Conservation (phyloP, 2,329 filamentous ascomycete species). For the Pyrenochaeta sp. region DNA sequence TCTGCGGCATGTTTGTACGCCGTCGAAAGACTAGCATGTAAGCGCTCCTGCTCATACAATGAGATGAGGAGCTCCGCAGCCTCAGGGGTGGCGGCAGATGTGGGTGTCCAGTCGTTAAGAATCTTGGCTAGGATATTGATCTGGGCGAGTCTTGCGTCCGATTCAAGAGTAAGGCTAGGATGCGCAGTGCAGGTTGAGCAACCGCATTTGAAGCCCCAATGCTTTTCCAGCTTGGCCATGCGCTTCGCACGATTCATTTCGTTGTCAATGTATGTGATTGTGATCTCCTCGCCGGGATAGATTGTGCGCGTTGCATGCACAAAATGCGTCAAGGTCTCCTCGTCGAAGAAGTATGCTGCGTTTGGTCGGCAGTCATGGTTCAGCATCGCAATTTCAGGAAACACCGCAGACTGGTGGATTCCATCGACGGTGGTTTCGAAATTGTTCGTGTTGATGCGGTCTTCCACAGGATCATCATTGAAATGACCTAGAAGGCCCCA, state of each 20-base stretch:
- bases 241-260: constrained; percentile 41
- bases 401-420: constrained; percentile 31
- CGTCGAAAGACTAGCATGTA: constrained; percentile 47
- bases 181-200: constrained; percentile 50
- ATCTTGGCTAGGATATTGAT: constrained; percentile 40
- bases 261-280: constrained; percentile 54
- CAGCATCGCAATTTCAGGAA: constrained; percentile 48
- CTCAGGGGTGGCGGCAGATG: constrained; percentile 36
- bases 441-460: constrained; percentile 48
- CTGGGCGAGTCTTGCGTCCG: constrained; percentile 45
- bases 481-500: constrained; percentile 43
- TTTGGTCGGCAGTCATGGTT: constrained; percentile 51
- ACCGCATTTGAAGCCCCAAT: constrained; percentile 53
- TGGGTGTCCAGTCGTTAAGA: constrained; percentile 40
- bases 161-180: constrained; percentile 29
- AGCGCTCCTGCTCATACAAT: constrained; percentile 49
- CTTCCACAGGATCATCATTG: constrained; percentile 42
- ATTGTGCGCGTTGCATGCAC: constrained; percentile 52
- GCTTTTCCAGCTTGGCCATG: constrained; percentile 39
- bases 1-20: constrained; percentile 53
- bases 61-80: constrained; percentile 47
- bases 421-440: constrained; percentile 41
- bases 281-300: constrained; percentile 52
- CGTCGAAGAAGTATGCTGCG: constrained; percentile 53
- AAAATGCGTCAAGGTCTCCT: constrained; percentile 48